Conservation (phyloP, 2,329 filamentous ascomycete genomes). For the Rhynchosporium agropyri region DNA sequence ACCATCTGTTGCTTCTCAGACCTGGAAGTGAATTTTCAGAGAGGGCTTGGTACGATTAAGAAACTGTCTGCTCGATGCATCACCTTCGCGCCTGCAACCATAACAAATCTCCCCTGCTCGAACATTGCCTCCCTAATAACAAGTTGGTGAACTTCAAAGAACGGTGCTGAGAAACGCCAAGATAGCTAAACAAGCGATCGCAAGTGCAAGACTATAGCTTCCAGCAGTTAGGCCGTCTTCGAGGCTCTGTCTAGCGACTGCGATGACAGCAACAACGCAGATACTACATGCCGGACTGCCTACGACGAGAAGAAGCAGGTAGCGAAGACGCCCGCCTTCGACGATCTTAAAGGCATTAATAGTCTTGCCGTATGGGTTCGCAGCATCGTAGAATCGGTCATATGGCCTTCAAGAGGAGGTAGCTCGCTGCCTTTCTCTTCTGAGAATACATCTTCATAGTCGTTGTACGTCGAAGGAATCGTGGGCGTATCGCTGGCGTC, state of each 20-base stretch:
- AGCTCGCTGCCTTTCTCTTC: too few relatives aligned
- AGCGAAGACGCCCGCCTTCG: neutral
- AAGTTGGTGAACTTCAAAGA: conserved; percentile 2
- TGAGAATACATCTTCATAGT: too few relatives aligned
- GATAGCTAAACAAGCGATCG: conserved; percentile 1
- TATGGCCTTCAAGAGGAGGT: too few relatives aligned
- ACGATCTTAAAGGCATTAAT: neutral
- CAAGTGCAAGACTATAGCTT: conserved; percentile 3
- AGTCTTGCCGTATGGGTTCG: conserved; percentile 1
- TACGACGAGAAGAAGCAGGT: neutral
- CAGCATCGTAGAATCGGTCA: conserved; percentile 1
- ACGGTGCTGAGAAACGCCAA: neutral
- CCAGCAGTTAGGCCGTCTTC: conserved; percentile 1
- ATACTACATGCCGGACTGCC: neutral
- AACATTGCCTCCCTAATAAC: conserved; percentile 1
- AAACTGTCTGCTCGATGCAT: conserved; percentile 7
- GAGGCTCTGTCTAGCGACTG: conserved; percentile 2
- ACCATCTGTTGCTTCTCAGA: conserved; percentile 1
- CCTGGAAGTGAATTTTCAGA: conserved; percentile 1
- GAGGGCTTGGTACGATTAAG: neutral
- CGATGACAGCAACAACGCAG: conserved; percentile 2
- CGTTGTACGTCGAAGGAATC: too few relatives aligned
- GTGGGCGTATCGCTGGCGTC: too few relatives aligned
- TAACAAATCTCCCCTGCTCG: conserved; percentile 3
- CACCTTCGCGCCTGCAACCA: conserved; percentile 1